Base-by-base conservation (phyloP, 192 early-diverging fungal genomes). In the Diversispora epigaea region DNA sequence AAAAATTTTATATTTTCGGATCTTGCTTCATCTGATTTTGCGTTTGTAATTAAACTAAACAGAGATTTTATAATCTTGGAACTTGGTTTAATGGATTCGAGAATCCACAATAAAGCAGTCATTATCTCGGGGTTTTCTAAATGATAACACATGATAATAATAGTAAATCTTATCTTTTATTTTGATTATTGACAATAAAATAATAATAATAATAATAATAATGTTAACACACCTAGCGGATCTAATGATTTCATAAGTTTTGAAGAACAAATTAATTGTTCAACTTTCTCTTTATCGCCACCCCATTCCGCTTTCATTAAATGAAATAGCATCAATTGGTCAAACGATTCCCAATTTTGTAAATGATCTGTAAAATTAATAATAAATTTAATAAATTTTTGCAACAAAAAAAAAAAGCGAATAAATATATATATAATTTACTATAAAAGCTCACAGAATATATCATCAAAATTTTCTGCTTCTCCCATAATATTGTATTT, bases 111-210 rank as follows among this genome's bases (percentile, higher is more conserved):
- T 22, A 67, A 40, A 7, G 19, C 65, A 67, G 32, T 19, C 6
- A 67, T 15, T n/a, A 45, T 12, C 47, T 67, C 65, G 22, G 65
- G 65, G 25, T 67, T 7, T 25, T 45, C 65, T 67, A 47, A 45
- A 22, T 21, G 12, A 49, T n/a, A n/a, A 14, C 7, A 17, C 0
- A 39, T 62, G 14, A n/a, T 4, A 21, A 44, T n/a, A 39, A 45
- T 44, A 14, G 19, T 25, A 10, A 4, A 32, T 32, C 21, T 60
- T 61, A 19, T 19, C 8, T 15, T 19, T 19, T 58, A n/a, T 19
- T 19, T 19, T 58, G 3, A 58, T 22, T 21, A 58, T 3, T 6
- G 21, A 58, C 14, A 19, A 43, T 63, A 32, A 32, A 32, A n/a
- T n/a, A 32, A 32, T 1, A 7, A 57, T 25, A 9, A 58, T 19